These are phyloP conservation scores for Capsicum rhomboideum DNA, from an alignment of 257 asterid species.

Conservation along the genomic window DNA sequence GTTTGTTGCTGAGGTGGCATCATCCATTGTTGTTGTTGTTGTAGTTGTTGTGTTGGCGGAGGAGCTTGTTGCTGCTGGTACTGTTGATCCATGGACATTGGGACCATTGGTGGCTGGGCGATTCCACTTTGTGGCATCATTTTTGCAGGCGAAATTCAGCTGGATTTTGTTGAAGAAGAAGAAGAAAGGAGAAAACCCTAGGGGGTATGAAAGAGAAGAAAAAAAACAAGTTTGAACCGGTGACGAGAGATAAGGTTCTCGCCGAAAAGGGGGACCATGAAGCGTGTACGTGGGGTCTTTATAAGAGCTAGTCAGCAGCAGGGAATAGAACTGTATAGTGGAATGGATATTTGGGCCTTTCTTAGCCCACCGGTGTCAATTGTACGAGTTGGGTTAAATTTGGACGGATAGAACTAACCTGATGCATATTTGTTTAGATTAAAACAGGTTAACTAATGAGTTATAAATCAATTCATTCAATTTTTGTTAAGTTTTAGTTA, in stretches of 20 bases:
- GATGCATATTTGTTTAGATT: too few relatives aligned
- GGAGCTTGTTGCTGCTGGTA: conserved; percentile 10
- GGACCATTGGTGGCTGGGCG: conserved; percentile 45
- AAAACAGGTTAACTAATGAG: too few relatives aligned
- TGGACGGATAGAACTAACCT: too few relatives aligned
- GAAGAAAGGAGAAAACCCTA: conserved; percentile 17
- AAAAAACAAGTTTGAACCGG: neutral
- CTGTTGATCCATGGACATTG: conserved; percentile 40
- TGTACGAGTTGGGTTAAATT: too few relatives aligned
- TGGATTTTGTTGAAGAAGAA: neutral
- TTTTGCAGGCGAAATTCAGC: conserved; percentile 1
- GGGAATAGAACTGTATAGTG: neutral
- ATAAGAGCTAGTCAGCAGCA: neutral
- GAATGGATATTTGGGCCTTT: neutral
- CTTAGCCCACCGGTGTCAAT: too few relatives aligned
- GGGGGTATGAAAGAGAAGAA: neutral
- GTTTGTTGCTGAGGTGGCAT: conserved; percentile 21
- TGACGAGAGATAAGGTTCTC: neutral
- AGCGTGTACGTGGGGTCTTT: neutral
- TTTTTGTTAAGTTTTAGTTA: too few relatives aligned
- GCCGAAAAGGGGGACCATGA: neutral
- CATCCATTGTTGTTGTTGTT: conserved; percentile 17
- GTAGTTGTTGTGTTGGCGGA: neutral
- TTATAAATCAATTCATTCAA: too few relatives aligned
- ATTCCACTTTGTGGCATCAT: conserved; percentile 83